Evolutionary conservation across 148 eudicot genomes (phyloP).

Genomic region (Silene uniflora): DNA sequence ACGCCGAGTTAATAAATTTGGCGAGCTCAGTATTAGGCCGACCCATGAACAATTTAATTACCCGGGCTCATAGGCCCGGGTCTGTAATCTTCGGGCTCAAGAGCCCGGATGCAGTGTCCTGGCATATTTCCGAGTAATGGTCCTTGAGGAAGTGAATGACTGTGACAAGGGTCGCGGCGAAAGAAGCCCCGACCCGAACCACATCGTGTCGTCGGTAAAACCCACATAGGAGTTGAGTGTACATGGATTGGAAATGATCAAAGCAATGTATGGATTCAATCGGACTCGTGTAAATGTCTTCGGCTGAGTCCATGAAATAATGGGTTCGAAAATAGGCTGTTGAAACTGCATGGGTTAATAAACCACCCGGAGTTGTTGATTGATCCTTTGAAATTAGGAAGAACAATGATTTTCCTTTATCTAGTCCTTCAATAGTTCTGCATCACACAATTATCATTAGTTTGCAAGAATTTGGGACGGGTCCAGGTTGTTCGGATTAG

Average conservation of each 20-base stretch:
- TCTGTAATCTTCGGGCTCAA: background rate
- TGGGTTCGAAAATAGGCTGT: background rate
- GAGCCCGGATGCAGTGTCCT: background rate
- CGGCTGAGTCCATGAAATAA: background rate
- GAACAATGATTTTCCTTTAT: conserved; percentile 1
- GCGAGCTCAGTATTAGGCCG: background rate
- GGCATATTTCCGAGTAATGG: background rate
- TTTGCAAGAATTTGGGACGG: too few species aligned
- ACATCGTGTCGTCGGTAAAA: conserved; percentile 11
- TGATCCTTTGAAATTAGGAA: background rate
- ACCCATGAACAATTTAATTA: background rate
- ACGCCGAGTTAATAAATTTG: background rate
- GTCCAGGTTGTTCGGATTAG: too few species aligned
- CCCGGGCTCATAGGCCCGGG: background rate
- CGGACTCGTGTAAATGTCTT: background rate
- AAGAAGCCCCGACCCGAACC: background rate
- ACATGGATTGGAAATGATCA: too few species aligned
- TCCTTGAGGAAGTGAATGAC: background rate
- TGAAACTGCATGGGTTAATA: too few species aligned
- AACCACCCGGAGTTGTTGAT: too few species aligned
- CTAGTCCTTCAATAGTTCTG: background rate
- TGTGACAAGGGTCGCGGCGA: background rate
- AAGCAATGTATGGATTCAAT: background rate
- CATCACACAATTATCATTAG: too few species aligned
- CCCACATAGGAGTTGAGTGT: too few species aligned